Base-by-base conservation (phyloP, 1,284 basidiomycete species). In the Rhizopogon parksii region DNA sequence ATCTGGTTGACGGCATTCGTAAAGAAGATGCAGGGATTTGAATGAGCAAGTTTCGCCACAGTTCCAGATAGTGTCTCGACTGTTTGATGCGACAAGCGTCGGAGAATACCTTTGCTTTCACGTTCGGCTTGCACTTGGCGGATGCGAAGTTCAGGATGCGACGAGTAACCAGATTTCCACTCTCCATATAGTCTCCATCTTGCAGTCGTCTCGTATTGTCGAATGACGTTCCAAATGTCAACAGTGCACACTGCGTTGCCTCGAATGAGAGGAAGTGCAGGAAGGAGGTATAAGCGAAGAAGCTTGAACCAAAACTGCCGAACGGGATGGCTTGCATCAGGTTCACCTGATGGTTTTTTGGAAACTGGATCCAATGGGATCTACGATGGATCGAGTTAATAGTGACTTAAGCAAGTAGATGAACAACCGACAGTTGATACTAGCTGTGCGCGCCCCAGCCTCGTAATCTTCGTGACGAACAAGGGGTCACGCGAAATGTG, bases 161-260 rank as follows among this genome's bases (percentile, higher is more conserved):
- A 85, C 63, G 74, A 78, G 72, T 82, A 90, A 6, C 69, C 80
- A 45, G 74, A 72, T 68, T 89, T 88, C 96, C 95, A 98, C 71
- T 99, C 95, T 45, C 95, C 96, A 62, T 99, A 97, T 25, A 99
- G 72, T 36, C 78, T 79, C 82, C 91, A 98, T 2, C 96, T 88
- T 40, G 80, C 74, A 6, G 85, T 81, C 51, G 85, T 87, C 43
- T 90, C 83, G 64, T 89, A 90, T 54, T 82, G 79, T 37, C 80
- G 74, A 45, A 99, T 78, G 40, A 97, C 79, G 55, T 83, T 81
- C 92, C 93, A 95, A 2, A 95, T 75, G 56, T 95, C 92, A 47
- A 88, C 84, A 14, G 88, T 87, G 63, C 86, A 89, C 6, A 93
- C 83, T 6, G 90, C 89, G 60, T 93, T 92, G 32, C 88, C 85